Percentiles rank a stretch among this genome's conserved stretches.
Evolutionary conservation across 2,329 filamentous ascomycete genomes (phyloP).

Genomic region (Alternaria angustiovoidea): DNA sequence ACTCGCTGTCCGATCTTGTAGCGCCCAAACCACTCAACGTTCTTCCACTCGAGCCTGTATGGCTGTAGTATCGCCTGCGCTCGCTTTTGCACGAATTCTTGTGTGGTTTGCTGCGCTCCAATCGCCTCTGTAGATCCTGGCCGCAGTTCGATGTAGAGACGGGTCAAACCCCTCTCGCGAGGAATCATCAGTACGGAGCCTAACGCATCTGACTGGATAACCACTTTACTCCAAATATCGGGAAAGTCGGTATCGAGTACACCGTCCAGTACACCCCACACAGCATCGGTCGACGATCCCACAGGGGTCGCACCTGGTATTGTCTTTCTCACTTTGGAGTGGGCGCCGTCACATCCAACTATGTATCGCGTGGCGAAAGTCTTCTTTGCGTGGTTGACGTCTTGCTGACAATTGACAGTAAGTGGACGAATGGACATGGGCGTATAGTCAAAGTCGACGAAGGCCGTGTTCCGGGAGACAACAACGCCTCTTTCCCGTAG

Average conservation of each 20-base stretch:
- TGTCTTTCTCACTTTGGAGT: slow-evolving; percentile 72
- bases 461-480: slow-evolving; percentile 70
- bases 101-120: slow-evolving; percentile 53
- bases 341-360: slow-evolving; percentile 76
- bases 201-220: slow-evolving; percentile 71
- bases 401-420: slow-evolving; percentile 53
- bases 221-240: slow-evolving; percentile 77
- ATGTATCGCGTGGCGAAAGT: slow-evolving; percentile 68
- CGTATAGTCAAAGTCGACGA: slow-evolving; percentile 60
- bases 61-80: slow-evolving; percentile 60
- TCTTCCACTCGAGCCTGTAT: slow-evolving; percentile 56
- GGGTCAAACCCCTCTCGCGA: slow-evolving; percentile 75
- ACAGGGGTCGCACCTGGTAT: slow-evolving; percentile 60
- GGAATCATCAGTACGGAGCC: slow-evolving; percentile 79
- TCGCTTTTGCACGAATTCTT: slow-evolving; percentile 75
- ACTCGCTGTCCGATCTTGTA: slow-evolving; percentile 61
- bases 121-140: slow-evolving; percentile 44
- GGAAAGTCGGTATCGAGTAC: slow-evolving; percentile 76
- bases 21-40: slow-evolving; percentile 61
- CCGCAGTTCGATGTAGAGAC: slow-evolving; percentile 62
- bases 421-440: slow-evolving; percentile 50
- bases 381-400: slow-evolving; percentile 47
- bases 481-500: slow-evolving; percentile 69
- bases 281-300: slow-evolving; percentile 62
- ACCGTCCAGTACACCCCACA: slow-evolving; percentile 78